These are phyloP conservation scores for Farysia itapuensis DNA, from an alignment of 1,284 basidiomycete genomes.

Conservation along the genomic window DNA sequence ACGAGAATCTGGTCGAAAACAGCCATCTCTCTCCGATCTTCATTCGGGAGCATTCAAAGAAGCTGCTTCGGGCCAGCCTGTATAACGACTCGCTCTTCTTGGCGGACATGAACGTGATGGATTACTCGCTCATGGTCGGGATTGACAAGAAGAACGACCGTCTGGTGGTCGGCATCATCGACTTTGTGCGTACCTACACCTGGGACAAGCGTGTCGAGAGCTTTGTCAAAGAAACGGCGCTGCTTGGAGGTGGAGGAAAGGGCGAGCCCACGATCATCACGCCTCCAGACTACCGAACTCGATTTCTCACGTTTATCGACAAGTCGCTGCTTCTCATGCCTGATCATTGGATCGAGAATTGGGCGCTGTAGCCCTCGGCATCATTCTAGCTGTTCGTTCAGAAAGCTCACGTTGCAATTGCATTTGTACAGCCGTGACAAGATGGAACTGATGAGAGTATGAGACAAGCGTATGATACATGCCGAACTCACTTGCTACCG, in stretches of 20 bases:
- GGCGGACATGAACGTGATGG: conserved; percentile 90
- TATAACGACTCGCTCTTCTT: conserved; percentile 86
- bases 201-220: conserved; percentile 98
- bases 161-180: conserved; percentile 89
- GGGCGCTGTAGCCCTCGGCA: conserved; percentile 40
- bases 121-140: conserved; percentile 94
- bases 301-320: conserved; percentile 58
- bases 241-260: conserved; percentile 70
- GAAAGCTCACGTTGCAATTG: too few species aligned
- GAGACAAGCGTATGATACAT: too few species aligned
- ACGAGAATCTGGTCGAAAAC: conserved; percentile 82
- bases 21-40: conserved; percentile 74
- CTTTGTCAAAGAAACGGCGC: conserved; percentile 92
- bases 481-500: too few species aligned
- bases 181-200: conserved; percentile 89
- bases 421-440: too few species aligned
- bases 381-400: too few species aligned
- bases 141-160: conserved; percentile 63
- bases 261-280: conserved; percentile 58
- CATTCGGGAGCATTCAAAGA: conserved; percentile 90
- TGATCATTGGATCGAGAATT: conserved; percentile 50
- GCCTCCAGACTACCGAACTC: conserved; percentile 54
- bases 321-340: conserved; percentile 47
- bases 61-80: conserved; percentile 83
- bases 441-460: too few species aligned